Conservation (phyloP, 352 stramenopile genomes). For the Phytophthora palmivora region DNA sequence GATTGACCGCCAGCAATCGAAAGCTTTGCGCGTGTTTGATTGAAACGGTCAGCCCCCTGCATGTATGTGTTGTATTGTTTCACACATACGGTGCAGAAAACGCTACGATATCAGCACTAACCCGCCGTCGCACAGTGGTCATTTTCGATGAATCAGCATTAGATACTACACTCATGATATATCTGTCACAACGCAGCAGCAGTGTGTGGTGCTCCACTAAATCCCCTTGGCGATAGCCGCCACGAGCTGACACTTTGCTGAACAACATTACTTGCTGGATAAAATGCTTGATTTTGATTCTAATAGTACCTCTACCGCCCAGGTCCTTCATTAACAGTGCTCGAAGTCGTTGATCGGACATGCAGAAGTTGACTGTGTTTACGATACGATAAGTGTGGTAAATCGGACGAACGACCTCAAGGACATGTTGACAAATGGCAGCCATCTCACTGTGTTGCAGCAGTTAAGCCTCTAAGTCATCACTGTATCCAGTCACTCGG, state of each 20-base stretch:
- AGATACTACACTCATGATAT: too few species aligned
- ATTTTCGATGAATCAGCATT: constrained; percentile 25
- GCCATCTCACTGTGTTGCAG: too few species aligned
- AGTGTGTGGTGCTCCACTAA: constrained; percentile 25
- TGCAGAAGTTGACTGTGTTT: too few species aligned
- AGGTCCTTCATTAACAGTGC: constrained; percentile 27
- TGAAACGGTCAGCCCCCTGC: constrained; percentile 36
- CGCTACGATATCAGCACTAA: too few species aligned
- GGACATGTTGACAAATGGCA: constrained; percentile 22
- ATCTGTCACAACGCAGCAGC: constrained; percentile 32
- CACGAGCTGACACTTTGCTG: too few species aligned
- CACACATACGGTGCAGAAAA: constrained; percentile 28
- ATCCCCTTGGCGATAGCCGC: constrained; percentile 22
- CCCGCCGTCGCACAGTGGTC: constrained; percentile 4
- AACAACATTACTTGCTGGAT: constrained; percentile 24
- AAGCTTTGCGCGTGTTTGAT: constrained; percentile 21
- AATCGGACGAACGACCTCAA: too few species aligned
- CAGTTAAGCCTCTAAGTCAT: too few species aligned
- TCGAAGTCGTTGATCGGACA: constrained; percentile 34
- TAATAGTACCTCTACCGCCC: constrained; percentile 25
- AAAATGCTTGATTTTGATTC: constrained; percentile 34
- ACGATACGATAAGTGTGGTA: too few species aligned
- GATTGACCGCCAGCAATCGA: constrained; percentile 40
- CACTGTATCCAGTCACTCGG: too few species aligned
- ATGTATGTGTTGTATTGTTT: constrained; percentile 42